A percentile compares a stretch with the other conserved stretches of the same genome.
Conservation (phyloP, 306 rosid genomes). For the Fragaria ananassa region DNA sequence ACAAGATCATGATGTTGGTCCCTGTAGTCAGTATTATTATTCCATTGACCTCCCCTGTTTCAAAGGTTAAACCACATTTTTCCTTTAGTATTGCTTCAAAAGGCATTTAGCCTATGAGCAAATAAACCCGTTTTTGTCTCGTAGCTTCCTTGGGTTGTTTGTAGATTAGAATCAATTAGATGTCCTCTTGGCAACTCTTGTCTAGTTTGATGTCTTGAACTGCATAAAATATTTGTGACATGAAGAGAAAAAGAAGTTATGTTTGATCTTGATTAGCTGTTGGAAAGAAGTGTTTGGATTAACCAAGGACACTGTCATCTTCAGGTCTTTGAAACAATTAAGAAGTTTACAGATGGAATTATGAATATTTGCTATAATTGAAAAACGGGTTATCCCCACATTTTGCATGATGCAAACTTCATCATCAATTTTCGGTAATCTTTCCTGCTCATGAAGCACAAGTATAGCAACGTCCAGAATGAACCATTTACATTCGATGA, state of each 20-base stretch:
- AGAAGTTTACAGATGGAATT: no score
- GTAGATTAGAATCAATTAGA: neutral
- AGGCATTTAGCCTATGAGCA: constrained; percentile 5
- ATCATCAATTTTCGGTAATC: no score
- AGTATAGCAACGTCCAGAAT: neutral
- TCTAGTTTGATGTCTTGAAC: neutral
- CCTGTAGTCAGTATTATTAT: neutral
- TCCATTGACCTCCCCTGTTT: neutral
- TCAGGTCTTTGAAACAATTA: neutral
- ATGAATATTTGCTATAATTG: no score
- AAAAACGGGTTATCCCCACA: no score
- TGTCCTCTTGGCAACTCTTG: neutral
- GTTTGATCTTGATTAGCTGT: neutral
- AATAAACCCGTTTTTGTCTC: constrained; percentile 21
- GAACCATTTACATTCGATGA: neutral
- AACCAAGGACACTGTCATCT: neutral
- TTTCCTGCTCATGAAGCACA: no score
- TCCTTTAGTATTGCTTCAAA: constrained; percentile 11
- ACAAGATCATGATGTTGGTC: constrained; percentile 39
- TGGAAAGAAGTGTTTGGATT: neutral
- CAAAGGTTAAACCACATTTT: constrained; percentile 10
- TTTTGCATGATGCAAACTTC: no score
- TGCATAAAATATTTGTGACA: neutral
- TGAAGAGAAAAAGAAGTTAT: neutral
- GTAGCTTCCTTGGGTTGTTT: neutral